A percentile compares a stretch with the other conserved stretches of the same genome.
These are phyloP conservation scores for Termitomyces sp. DNA, from an alignment of 768 basidiomycete species.

Conservation along the genomic window DNA sequence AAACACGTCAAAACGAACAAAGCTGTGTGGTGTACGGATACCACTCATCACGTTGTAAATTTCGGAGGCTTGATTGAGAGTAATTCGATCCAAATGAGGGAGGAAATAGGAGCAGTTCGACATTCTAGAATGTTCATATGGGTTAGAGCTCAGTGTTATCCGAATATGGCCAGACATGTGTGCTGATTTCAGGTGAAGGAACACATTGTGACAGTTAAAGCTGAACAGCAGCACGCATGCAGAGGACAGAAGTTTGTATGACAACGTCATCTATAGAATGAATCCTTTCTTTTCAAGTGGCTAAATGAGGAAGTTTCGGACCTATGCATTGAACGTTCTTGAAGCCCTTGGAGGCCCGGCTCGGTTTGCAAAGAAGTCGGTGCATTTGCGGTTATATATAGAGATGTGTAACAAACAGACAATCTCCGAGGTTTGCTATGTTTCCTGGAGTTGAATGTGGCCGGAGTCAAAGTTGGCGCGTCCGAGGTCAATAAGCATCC, in stretches of 20 bases:
- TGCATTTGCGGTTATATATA: not conserved
- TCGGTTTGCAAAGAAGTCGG: not conserved
- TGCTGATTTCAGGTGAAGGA: not conserved
- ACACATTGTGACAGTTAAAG: not conserved
- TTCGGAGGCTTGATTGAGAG: not conserved
- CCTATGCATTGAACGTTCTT: not conserved
- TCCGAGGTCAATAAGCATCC: conserved; percentile 17
- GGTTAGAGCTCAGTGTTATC: not conserved
- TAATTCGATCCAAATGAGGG: not conserved
- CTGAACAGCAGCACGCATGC: not conserved
- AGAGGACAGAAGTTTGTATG: not conserved
- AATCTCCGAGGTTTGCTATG: not conserved
- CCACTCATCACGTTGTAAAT: not conserved
- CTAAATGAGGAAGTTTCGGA: not conserved
- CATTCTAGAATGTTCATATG: no score
- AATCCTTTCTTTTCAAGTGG: not conserved
- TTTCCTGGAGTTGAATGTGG: not conserved
- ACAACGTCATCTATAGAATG: not conserved
- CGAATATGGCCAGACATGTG: no score
- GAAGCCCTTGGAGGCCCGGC: not conserved
- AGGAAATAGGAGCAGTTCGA: not conserved
- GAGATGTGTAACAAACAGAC: not conserved
- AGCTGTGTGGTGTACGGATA: not conserved
- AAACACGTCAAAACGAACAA: not conserved
- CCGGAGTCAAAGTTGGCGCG: not conserved